These are phyloP conservation scores for Fusarium luffae DNA, from an alignment of 2,329 filamentous ascomycete genomes.

Conservation along the genomic window DNA sequence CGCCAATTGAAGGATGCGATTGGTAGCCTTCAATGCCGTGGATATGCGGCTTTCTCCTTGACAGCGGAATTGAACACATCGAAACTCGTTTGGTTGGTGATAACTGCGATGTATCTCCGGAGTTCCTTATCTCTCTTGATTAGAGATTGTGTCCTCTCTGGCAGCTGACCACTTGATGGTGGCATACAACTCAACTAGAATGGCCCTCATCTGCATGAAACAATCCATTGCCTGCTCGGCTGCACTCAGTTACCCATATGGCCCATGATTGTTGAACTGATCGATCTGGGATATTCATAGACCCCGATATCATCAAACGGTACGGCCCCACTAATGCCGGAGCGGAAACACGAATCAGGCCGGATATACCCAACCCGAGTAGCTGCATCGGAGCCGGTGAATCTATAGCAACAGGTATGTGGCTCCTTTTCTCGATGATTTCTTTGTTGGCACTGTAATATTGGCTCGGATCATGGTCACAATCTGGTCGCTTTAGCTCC, in stretches of 20 bases:
- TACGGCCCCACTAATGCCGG: constrained; percentile 33
- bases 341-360: constrained; percentile 17
- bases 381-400: constrained; percentile 14
- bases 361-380: constrained; percentile 5
- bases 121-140: constrained; percentile 12
- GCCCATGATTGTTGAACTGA: neutral
- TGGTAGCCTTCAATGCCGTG: constrained; percentile 24
- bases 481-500: constrained; percentile 34
- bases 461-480: constrained; percentile 26
- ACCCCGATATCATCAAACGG: neutral
- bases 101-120: neutral
- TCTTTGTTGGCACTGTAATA: constrained; percentile 26
- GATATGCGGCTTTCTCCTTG: constrained; percentile 32
- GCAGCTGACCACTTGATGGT: constrained; percentile 13
- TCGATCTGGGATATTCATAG: neutral
- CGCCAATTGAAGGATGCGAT: constrained; percentile 29
- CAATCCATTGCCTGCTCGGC: neutral
- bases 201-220: neutral
- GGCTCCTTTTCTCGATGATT: constrained; percentile 20
- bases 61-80: constrained; percentile 22
- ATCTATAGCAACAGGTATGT: constrained; percentile 6
- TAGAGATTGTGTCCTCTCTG: neutral
- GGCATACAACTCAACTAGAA: neutral
- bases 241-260: no score
- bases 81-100: constrained; percentile 2